A percentile compares a stretch with the other conserved stretches of the same genome.
These are phyloP conservation scores for Phytophthora hibernalis DNA, from an alignment of 352 stramenopile genomes.

Conservation along the genomic window DNA sequence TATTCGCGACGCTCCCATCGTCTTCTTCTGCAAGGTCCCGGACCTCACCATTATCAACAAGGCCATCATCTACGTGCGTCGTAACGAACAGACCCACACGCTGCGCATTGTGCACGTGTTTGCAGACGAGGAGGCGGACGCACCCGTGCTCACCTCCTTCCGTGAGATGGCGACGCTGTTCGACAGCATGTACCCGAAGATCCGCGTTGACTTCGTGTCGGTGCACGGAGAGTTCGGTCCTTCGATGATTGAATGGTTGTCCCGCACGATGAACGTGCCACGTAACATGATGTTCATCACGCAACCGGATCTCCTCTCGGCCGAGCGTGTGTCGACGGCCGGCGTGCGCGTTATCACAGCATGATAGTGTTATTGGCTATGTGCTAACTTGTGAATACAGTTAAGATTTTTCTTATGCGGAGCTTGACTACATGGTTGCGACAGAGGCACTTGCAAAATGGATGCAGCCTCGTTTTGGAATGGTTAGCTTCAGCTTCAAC, in stretches of 20 bases:
- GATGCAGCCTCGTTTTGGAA: too few relatives aligned
- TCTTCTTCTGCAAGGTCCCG: slow-evolving; percentile 92
- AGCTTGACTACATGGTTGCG: background rate
- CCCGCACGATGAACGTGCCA: slow-evolving; percentile 63
- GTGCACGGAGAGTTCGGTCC: slow-evolving; percentile 64
- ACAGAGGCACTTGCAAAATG: too few relatives aligned
- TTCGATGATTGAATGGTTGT: slow-evolving; percentile 79
- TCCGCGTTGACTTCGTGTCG: slow-evolving; percentile 81
- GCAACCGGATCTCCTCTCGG: slow-evolving; percentile 65
- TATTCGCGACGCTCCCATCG: slow-evolving; percentile 90
- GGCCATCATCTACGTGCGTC: slow-evolving; percentile 94
- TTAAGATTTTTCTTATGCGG: background rate
- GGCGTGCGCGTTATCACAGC: slow-evolving; percentile 83
- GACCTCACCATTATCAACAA: slow-evolving; percentile 95
- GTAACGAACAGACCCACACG: slow-evolving; percentile 92
- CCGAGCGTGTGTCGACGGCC: slow-evolving; percentile 69
- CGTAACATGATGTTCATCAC: slow-evolving; percentile 93
- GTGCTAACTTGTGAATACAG: background rate
- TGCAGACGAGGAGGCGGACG: slow-evolving; percentile 21
- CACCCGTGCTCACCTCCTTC: slow-evolving; percentile 23
- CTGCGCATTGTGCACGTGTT: slow-evolving; percentile 89
- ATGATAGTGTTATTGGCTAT: slow-evolving; percentile 8
- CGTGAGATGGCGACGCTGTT: slow-evolving; percentile 66
- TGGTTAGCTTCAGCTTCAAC: too few relatives aligned
- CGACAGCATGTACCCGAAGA: slow-evolving; percentile 86